Evolutionary conservation across 2,329 filamentous ascomycete species (phyloP).

Genomic region (Cephalotrichum gorgonifer): DNA sequence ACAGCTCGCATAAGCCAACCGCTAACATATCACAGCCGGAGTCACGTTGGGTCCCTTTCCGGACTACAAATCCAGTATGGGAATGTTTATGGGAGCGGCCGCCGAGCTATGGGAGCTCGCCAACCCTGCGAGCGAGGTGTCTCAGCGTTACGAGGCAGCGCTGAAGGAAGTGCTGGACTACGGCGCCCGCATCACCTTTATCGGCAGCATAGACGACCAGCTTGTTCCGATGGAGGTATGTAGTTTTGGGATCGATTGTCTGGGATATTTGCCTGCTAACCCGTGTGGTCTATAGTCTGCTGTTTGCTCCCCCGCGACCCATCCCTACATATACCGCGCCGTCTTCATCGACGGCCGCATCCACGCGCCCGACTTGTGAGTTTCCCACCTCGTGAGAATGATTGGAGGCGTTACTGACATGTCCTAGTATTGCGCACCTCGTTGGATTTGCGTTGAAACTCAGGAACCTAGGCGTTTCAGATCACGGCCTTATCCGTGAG

Average conservation of each 20-base stretch:
- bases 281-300: conserved; percentile 49
- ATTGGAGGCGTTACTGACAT: not conserved
- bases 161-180: conserved; percentile 65
- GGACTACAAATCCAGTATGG: conserved; percentile 80
- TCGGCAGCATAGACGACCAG: conserved; percentile 95
- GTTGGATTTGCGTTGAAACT: conserved; percentile 90
- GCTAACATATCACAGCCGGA: conserved; percentile 45
- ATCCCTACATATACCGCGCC: conserved; percentile 91
- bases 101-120: conserved; percentile 92
- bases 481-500: conserved; percentile 88
- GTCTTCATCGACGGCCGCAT: conserved; percentile 91
- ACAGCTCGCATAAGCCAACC: conserved; percentile 4
- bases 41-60: conserved; percentile 89
- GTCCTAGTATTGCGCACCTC: conserved; percentile 63
- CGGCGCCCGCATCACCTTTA: conserved; percentile 74
- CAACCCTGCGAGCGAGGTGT: conserved; percentile 69
- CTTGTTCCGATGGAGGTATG: conserved; percentile 78
- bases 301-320: conserved; percentile 72
- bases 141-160: conserved; percentile 67
- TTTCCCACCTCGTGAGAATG: not conserved
- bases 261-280: conserved; percentile 12
- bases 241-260: no score
- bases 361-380: conserved; percentile 80
- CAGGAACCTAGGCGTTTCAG: conserved; percentile 82
- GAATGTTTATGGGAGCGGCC: conserved; percentile 81